These are phyloP conservation scores for Thuja plicata DNA, from an alignment of 83 land plant genomes.

Conservation along the genomic window DNA sequence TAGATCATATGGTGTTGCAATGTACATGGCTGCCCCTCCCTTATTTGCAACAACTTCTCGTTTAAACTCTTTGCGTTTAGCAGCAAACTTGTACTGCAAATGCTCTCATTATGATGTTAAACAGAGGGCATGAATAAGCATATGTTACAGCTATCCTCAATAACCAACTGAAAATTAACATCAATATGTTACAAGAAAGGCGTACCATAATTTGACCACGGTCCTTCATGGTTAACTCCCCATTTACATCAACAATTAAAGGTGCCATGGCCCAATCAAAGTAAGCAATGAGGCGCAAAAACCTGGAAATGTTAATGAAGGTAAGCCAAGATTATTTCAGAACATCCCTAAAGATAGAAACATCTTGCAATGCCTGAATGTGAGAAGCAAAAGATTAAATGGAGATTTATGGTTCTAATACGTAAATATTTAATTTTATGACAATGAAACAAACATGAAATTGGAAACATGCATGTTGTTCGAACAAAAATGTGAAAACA, in stretches of 20 bases:
- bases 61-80: constrained; percentile 21
- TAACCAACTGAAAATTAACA: not conserved
- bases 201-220: constrained; percentile 62
- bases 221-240: constrained; percentile 57
- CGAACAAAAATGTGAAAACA: not conserved
- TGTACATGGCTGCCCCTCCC: constrained; percentile 65
- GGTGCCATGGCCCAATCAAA: constrained; percentile 80
- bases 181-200: not conserved
- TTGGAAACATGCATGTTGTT: not conserved
- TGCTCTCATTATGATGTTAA: not conserved
- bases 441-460: not conserved
- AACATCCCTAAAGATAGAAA: not conserved
- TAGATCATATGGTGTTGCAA: constrained; percentile 80
- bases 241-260: constrained; percentile 80
- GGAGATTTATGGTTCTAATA: not conserved
- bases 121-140: not conserved
- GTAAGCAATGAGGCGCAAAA: constrained; percentile 60
- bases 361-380: not conserved
- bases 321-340: not conserved
- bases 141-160: not conserved
- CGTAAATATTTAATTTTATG: not conserved
- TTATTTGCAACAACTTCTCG: constrained; percentile 26
- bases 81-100: constrained; percentile 24
- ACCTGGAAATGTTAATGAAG: constrained; percentile 36
- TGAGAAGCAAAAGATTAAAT: not conserved